A percentile compares a stretch with the other conserved stretches of the same genome.
These are phyloP conservation scores for Globisporangium iwayamae DNA, from an alignment of 352 stramenopile genomes.

Conservation along the genomic window DNA sequence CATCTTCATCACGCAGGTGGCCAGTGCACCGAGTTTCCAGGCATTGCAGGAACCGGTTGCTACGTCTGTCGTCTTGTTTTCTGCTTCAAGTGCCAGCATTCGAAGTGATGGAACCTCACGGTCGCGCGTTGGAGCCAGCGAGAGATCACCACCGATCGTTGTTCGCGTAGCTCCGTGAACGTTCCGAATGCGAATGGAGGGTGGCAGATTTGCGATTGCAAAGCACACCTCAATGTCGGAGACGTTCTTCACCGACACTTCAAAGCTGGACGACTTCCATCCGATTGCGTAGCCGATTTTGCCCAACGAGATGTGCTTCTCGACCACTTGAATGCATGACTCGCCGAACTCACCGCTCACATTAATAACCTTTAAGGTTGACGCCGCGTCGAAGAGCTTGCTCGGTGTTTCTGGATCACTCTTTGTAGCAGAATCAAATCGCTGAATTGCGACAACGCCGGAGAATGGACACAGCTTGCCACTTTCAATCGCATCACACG, in stretches of 20 bases:
- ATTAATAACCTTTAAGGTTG: slow-evolving; percentile 63
- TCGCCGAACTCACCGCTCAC: slow-evolving; percentile 64
- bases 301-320: slow-evolving; percentile 57
- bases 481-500: slow-evolving; percentile 48
- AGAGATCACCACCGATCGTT: slow-evolving; percentile 20
- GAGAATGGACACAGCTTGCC: slow-evolving; percentile 55
- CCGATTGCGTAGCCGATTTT: slow-evolving; percentile 82
- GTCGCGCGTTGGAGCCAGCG: neutral
- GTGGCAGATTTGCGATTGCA: slow-evolving; percentile 49
- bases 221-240: slow-evolving; percentile 66
- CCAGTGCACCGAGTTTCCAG: slow-evolving; percentile 51
- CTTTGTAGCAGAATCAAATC: slow-evolving; percentile 29
- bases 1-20: slow-evolving; percentile 56
- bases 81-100: slow-evolving; percentile 37
- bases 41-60: slow-evolving; percentile 18
- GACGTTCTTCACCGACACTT: slow-evolving; percentile 60
- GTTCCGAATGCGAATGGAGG: slow-evolving; percentile 46
- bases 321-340: slow-evolving; percentile 44
- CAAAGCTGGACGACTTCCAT: slow-evolving; percentile 69
- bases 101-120: slow-evolving; percentile 32
- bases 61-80: slow-evolving; percentile 18
- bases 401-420: slow-evolving; percentile 5
- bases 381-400: slow-evolving; percentile 32
- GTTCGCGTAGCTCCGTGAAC: slow-evolving; percentile 31
- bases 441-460: slow-evolving; percentile 77